Evolutionary conservation across 257 asterid genomes (phyloP).

Genomic region (Ehretia macrophylla): DNA sequence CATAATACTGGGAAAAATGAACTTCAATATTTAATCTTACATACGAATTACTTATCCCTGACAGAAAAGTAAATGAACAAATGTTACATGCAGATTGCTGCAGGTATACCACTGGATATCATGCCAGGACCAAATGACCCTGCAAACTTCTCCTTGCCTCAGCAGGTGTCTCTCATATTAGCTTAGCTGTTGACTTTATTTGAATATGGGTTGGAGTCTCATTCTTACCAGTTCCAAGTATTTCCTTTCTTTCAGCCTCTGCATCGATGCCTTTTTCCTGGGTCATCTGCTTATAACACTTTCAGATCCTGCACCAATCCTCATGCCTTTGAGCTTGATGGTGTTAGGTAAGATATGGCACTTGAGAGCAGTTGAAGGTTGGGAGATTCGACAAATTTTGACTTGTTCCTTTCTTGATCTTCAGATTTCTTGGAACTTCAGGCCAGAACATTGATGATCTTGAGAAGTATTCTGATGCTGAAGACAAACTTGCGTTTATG

Average conservation of each 20-base stretch:
- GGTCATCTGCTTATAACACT: conserved; percentile 81
- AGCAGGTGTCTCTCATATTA: conserved; percentile 53
- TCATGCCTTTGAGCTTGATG: conserved; percentile 86
- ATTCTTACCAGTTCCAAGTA: background rate
- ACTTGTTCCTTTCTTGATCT: conserved; percentile 12
- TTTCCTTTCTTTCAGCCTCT: conserved; percentile 50
- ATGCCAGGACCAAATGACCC: conserved; percentile 93
- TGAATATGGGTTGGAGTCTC: background rate
- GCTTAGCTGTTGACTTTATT: background rate
- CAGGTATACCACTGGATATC: conserved; percentile 73
- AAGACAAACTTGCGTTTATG: conserved; percentile 58
- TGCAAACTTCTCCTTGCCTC: conserved; percentile 85
- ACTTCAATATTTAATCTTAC: background rate
- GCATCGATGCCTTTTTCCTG: conserved; percentile 88
- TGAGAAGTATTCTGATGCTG: conserved; percentile 74
- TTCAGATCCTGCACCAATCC: conserved; percentile 97
- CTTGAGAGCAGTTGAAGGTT: background rate
- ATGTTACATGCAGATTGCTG: conserved; percentile 57
- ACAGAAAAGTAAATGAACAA: no score
- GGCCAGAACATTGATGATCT: conserved; percentile 94
- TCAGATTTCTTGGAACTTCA: conserved; percentile 93
- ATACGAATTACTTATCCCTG: background rate
- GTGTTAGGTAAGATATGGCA: conserved; percentile 50
- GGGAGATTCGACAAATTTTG: background rate
- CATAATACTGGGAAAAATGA: background rate